Conservation (phyloP, 768 basidiomycete genomes). For the Trametes cubensis region DNA sequence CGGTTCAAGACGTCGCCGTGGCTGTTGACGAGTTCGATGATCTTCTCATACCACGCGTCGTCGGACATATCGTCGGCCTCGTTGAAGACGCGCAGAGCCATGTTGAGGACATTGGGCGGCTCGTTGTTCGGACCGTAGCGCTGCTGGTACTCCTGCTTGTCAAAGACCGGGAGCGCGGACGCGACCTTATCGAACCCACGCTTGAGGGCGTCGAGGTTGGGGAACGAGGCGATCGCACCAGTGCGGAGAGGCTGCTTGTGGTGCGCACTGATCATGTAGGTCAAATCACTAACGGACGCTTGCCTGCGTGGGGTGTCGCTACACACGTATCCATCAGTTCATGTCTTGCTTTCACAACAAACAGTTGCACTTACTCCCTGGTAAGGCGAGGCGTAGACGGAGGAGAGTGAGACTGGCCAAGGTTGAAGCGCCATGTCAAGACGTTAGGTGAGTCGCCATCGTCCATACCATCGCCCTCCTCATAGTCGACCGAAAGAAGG, state of each 20-base stretch:
- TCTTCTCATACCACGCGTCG: constrained; percentile 73
- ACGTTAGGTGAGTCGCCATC: constrained; percentile 81
- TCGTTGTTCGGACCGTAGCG: constrained; percentile 74
- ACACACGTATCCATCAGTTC: constrained; percentile 11
- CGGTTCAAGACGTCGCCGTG: constrained; percentile 59
- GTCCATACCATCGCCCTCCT: constrained; percentile 85
- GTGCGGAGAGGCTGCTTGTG: constrained; percentile 88
- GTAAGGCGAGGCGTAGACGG: constrained; percentile 78
- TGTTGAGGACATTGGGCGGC: constrained; percentile 91
- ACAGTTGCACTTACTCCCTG: constrained; percentile 42
- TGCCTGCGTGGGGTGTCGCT: constrained; percentile 69
- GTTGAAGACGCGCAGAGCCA: constrained; percentile 88
- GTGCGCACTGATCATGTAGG: constrained; percentile 85
- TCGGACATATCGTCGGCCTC: constrained; percentile 78
- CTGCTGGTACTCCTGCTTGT: constrained; percentile 68
- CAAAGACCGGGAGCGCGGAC: constrained; percentile 72
- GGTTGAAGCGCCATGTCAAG: constrained; percentile 94
- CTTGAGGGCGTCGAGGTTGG: constrained; percentile 65
- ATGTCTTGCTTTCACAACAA: constrained; percentile 13
- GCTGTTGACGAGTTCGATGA: constrained; percentile 72
- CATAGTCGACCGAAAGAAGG: constrained; percentile 89
- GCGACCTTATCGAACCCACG: constrained; percentile 78
- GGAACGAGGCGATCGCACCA: constrained; percentile 92
- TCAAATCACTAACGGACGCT: constrained; percentile 94
- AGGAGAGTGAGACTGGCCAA: constrained; percentile 85